Base-by-base conservation (phyloP, 2,329 filamentous ascomycete species). In the Hypoxylon rubiginosum region DNA sequence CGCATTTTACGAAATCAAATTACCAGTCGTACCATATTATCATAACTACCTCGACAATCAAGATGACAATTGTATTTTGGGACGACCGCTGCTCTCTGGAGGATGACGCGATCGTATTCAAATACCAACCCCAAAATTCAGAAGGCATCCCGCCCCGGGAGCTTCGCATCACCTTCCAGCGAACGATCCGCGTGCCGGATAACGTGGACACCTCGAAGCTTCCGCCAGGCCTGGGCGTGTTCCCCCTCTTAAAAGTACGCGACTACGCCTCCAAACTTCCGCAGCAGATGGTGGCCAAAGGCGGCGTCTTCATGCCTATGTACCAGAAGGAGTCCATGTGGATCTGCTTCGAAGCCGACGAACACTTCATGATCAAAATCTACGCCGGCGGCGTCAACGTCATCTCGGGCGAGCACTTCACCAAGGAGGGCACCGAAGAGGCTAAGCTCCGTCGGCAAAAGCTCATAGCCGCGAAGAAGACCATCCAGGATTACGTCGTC, bases 301-400 rank as follows among this genome's bases (percentile, higher is more conserved):
- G 80, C 2, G 83, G 83, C 1, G 51, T 83, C 0, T 82, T 85
- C 67, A 73, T 85, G 4, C 80, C 82, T 0, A 84, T 86, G 77
- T 79, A 84, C 68, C 73, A 79, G 65, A 74, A 69, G 8, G 80
- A 82, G 55, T 80, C 80, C 0, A 79, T 81, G 78, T 81, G 79
- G 79, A 77, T 82, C 49, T 48, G 63, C 10, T 79, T 82, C 60
- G 15, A 7, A 0, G 69, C 73, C 2, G 5, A 5, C 0, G 17
- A 28, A 0, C 72, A 72, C 0, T 83, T 82, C 64, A 75, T 78
- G 45, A 70, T 82, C 67, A 81, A 81, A 62, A 71, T 82, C 26
- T 79, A 79, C 53, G 76, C 78, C 1, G 80, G 80, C 6, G 77
- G 78, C 0, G 74, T 82, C 17, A 82, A 82, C 54, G 81, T 73